A percentile compares a stretch with the other conserved stretches of the same genome.
Evolutionary conservation across 306 rosid genomes (phyloP).

Genomic region (Quercus robur): DNA sequence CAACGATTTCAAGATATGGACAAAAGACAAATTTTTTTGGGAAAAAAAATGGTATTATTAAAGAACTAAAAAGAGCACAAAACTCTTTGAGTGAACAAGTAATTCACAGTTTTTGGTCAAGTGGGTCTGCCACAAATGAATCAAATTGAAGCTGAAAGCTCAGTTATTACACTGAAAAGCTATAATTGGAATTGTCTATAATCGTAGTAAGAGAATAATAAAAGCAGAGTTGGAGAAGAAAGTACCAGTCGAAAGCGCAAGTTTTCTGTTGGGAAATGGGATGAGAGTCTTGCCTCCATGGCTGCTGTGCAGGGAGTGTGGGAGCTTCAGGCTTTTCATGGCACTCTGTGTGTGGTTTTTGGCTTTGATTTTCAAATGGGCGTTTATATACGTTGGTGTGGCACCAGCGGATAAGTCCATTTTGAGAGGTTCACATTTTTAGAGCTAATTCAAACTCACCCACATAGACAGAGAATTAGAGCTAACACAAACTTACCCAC

Average conservation of each 20-base stretch:
- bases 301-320: background rate
- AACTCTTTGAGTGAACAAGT: background rate
- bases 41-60: background rate
- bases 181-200: background rate
- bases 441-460: background rate
- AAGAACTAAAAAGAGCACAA: background rate
- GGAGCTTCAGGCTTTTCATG: conserved; percentile 44
- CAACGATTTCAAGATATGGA: background rate
- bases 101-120: background rate
- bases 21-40: background rate
- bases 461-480: background rate
- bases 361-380: conserved; percentile 12
- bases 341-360: background rate
- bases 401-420: conserved; percentile 19
- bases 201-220: background rate
- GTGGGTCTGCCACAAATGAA: background rate
- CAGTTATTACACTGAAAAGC: background rate
- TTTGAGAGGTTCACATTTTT: conserved; percentile 21
- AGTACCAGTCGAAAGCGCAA: conserved; percentile 27
- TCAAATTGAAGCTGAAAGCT: background rate
- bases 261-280: conserved; percentile 20
- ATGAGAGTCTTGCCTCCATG: conserved; percentile 26
- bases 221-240: conserved; percentile 2
- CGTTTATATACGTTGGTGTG: conserved; percentile 24
- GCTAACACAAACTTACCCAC: too few relatives aligned